Base-by-base conservation (phyloP, 2,329 filamentous ascomycete genomes). In the Cyclaneusma minus region DNA sequence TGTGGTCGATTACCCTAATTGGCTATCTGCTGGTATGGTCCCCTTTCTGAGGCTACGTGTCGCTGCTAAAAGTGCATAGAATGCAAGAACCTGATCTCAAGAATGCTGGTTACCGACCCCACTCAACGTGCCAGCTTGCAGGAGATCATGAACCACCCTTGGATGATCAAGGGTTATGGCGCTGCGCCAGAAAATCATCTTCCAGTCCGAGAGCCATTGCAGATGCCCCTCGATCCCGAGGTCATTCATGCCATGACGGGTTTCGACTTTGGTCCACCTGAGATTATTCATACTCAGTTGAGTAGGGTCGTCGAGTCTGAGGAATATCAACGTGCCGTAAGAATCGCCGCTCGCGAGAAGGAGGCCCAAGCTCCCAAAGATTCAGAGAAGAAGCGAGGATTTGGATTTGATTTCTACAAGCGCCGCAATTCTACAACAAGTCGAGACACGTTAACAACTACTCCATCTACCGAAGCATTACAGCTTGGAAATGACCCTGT, bases 351-450 rank as follows among this genome's bases (percentile, higher is more conserved):
- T 41, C 71, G 66, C 43, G 82, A 73, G 54, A 75, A 57, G 47
- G 79, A 67, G 27, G 50, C 55, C 37, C 64, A 50, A 38, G 72
- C 47, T 49, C 43, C 67, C 35, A 48, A 56, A 47, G 71, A 75
- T 10, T 58, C 64, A n/a, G 84, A 93, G 52, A 91, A 84, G 56
- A 79, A 72, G 47, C 72, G 87, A 29, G 80, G 82, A 7, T 87
- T 94, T 37, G 69, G 68, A 4, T 94, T 95, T 40, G 87, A 94
- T 47, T 95, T 98, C 45, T 98, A 95, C 56, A 94, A 93, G 54
- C 68, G 89, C 38, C 69, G 85, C 32, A 94, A 85, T 47, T 95
- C 87, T 1, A 76, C 73, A 21, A 82, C 69, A 28, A 95, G 89
- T 50, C 71, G 81, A 37, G 89, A 95, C 46, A 93, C 84, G 3